phyloP scores from a whole-genome alignment of 768 basidiomycete species.

The Amanita subjunquillea region DNA sequence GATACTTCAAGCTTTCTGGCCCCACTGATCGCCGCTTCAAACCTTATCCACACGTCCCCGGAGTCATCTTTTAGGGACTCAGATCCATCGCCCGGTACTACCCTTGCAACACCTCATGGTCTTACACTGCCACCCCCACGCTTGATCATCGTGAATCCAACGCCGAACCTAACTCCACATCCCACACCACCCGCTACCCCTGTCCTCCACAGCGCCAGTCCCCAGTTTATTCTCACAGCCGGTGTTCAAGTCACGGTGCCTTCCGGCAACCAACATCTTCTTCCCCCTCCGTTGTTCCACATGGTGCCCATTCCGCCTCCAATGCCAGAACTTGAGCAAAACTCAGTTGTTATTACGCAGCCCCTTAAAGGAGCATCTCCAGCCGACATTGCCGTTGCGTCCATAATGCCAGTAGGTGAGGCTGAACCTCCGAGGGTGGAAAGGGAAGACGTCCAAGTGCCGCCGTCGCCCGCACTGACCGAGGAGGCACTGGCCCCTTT shows the following conservation, averaged over 20 bases:
- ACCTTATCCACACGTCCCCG: slow-evolving; percentile 1
- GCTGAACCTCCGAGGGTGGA: not conserved
- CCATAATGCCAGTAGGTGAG: not conserved
- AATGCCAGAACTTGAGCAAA: not conserved
- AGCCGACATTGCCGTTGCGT: not conserved
- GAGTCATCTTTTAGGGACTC: slow-evolving; percentile 2
- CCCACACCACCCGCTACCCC: slow-evolving; percentile 75
- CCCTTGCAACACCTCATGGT: slow-evolving; percentile 7
- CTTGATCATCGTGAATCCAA: slow-evolving; percentile 65
- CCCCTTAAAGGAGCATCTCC: not conserved
- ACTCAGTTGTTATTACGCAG: not conserved
- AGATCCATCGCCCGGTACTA: slow-evolving; percentile 7
- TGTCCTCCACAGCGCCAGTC: slow-evolving; percentile 13
- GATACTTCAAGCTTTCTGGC: slow-evolving; percentile 1
- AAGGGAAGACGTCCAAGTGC: not conserved
- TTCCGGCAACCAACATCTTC: slow-evolving; percentile 5
- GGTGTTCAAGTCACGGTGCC: not conserved
- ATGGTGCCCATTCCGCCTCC: not conserved
- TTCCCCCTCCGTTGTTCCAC: slow-evolving; percentile 4
- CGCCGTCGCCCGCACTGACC: slow-evolving; percentile 14
- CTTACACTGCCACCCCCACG: slow-evolving; percentile 28
- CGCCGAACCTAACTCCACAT: slow-evolving; percentile 67
- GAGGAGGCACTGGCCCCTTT: not conserved
- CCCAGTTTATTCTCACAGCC: not conserved
- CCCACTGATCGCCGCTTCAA: slow-evolving; percentile 6